Base-by-base conservation (phyloP, 768 basidiomycete genomes). In the Coprinopsis sp. region DNA sequence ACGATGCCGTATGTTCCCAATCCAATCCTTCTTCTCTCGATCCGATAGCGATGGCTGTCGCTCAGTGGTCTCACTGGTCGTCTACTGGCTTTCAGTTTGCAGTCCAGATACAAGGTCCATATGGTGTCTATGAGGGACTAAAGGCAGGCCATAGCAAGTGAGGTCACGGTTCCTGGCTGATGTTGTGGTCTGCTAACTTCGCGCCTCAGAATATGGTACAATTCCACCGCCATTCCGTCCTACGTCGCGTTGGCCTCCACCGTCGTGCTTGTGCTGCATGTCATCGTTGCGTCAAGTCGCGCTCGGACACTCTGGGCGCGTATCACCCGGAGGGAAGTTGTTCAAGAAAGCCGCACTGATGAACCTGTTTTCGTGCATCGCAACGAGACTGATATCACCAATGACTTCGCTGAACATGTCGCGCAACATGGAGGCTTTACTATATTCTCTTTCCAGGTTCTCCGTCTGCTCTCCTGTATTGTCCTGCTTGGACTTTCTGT, bases 401-500 rank as follows among this genome's bases (percentile, higher is more conserved):
- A 22, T 11, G 48, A 49, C 25, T 18, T 49, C 6, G 27, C 42
- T 14, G 48, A 49, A 19, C 76, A 77, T 53, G 58, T 79, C 24
- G 42, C 55, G 13, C 52, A 59, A 11, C 70, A 74, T 44, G 76
- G 78, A 4, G 81, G 80, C 8, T 50, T 58, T 4, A 59, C 61
- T 11, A 72, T 78, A 21, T 80, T 78, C 58, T 56, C 57, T 12
- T 73, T 71, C 61, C 76, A 74, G 51, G 42, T 78, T 25, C 52
- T 65, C 1, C 69, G 82, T 19, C 61, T 79, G 4, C 44, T 75
- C 2, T 69, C 69, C 24, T 70, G 72, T 39, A 60, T 73, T 23
- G 60, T 65, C 2, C 67, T 84, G n/a, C 64, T 84, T 19, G 72
- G 63, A 3, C 57, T 84, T 13, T 77, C 76, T 6, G 61, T 77